Base-by-base conservation (phyloP, 495 filamentous ascomycete species). In the Cladorrhinum samala region DNA sequence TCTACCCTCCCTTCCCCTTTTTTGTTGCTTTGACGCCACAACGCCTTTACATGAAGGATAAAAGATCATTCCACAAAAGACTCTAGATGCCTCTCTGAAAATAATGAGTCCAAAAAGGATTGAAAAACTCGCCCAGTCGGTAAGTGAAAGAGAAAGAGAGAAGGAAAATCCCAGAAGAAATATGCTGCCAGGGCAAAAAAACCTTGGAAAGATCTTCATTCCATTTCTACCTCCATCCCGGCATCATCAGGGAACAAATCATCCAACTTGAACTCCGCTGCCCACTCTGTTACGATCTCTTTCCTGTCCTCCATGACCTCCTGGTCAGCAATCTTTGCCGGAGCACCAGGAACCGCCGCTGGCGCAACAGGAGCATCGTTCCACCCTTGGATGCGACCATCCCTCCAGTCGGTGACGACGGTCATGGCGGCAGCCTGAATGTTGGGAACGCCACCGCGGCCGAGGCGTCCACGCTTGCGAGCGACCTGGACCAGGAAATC, bases 401-500 rank as follows among this genome's bases (percentile, higher is more conserved):
- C 93, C 46, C 94, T 76, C 91, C 93, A 95, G 74, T 98, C 93
- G 42, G 83, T 91, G 53, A 98, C 82, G 17, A 98, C 92, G 2
- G 87, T 86, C 78, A 90, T 92, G 27, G 91, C 93, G 5, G 94
- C 93, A 49, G 86, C 83, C 53, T 83, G 73, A 41, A 96, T 65
- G 68, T 98, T 97, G 38, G 93, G 93, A 30, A 97, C 77, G 30
- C 93, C 93, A 4, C 89, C 88, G 58, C 89, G 89, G 21, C 94
- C 91, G 4, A 98, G 76, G 50, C 93, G 74, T 13, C 93, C 93
- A 37, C 94, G 79, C 73, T 95, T 95, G 64, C 93, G 77, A 14
- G 93, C 93, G 2, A 98, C 91, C 65, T 97, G 91, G 49, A 96
- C 79, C 25, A 98, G 68, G 74, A 97, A 97, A 64, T 96, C 89